Base-by-base conservation (phyloP, 768 basidiomycete genomes). In the Boletales sp. region DNA sequence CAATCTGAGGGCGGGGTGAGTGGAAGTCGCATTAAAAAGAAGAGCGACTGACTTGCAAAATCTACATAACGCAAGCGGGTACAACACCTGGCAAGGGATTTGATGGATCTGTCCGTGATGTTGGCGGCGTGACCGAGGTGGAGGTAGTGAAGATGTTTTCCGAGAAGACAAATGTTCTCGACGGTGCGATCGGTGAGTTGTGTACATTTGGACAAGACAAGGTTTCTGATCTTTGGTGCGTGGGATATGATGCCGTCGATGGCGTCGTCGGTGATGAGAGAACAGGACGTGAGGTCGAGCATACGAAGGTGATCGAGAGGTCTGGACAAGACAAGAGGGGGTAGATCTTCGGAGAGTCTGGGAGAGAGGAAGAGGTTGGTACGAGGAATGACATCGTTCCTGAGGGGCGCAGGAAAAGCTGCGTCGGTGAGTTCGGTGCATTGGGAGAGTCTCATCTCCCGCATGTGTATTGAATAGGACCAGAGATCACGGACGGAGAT, bases 21-120 rank as follows among this genome's bases (percentile, higher is more conserved):
- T 29, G 47, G 45, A 61, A 12, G 24, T 29, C 3, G 31, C 24
- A 36, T 24, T 5, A 2, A 40, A 38, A 45, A 11, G 12, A 21
- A 13, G 40, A 21, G 43, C 12, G 8, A 80, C 90, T 63, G 52
- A 94, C 94, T 94, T 6, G 97, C 97, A 54, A 99, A 86, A 69
- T 99, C 97, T 57, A 99, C 84, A 65, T 98, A 99, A 59, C 97
- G 77, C 56, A 99, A 69, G 29, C 95, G 78, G 1, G 90, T 93
- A 69, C 97, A 99, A 32, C 82, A 78, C 38, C 90, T 77, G 11
- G 93, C 94, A 19, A 99, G 75, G 10, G 79, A 77, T 48, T 83
- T 85, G 32, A 99, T 87, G 8, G 89, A 91, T 36, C 80, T 79
- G 67, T 99, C 97, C 8, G 93, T 95, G 54, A 98, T 93, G 58